Percentiles rank a stretch among this genome's conserved stretches.
Conservation (phyloP, 73 alveolate species). For the Stentor roeselii region DNA sequence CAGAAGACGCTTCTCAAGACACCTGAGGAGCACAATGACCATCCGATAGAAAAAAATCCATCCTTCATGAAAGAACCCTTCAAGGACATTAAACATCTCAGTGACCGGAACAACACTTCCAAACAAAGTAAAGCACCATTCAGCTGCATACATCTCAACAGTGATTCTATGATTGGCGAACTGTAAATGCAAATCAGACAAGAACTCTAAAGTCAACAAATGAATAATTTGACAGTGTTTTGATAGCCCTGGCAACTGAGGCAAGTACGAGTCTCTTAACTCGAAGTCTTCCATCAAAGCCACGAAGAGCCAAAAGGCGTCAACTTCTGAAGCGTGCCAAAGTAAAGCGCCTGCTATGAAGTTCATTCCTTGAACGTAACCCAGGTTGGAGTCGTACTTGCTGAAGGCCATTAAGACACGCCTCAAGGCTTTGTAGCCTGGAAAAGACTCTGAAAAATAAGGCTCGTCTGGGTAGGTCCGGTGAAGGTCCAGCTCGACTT, state of each 20-base stretch:
- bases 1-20: constrained; percentile 38
- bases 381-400: constrained; percentile 42
- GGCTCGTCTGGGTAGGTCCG: constrained; percentile 26
- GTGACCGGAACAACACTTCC: constrained; percentile 57
- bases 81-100: constrained; percentile 37
- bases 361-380: constrained; percentile 91
- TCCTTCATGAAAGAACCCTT: constrained; percentile 57
- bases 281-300: constrained; percentile 81
- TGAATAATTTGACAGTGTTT: constrained; percentile 56
- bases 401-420: constrained; percentile 46
- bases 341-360: constrained; percentile 83
- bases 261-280: constrained; percentile 59
- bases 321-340: constrained; percentile 76
- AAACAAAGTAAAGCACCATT: constrained; percentile 63
- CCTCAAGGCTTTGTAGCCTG: constrained; percentile 4
- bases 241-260: constrained; percentile 69
- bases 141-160: constrained; percentile 61
- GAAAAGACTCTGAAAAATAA: constrained; percentile 11
- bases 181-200: constrained; percentile 40
- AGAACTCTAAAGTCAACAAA: constrained; percentile 33
- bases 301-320: constrained; percentile 85
- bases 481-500: constrained; percentile 18
- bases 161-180: constrained; percentile 45
- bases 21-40: constrained; percentile 34
- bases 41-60: constrained; percentile 48